A percentile compares a stretch with the other conserved stretches of the same genome.
phyloP scores from a whole-genome alignment of 805 yeast species.

The Candida germanica region DNA sequence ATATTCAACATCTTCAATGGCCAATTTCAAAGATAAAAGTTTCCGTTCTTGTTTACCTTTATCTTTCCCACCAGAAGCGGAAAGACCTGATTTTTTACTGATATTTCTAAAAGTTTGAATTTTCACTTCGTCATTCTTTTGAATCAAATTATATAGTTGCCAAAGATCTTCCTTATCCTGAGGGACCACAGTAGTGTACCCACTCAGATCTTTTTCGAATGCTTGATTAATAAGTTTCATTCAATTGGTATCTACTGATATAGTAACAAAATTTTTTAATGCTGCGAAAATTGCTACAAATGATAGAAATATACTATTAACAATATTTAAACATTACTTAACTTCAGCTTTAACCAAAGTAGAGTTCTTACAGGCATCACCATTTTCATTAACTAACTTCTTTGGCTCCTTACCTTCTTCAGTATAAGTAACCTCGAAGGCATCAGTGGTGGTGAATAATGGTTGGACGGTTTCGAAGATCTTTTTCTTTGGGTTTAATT shows the following conservation, averaged over 20 bases:
- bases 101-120: constrained; percentile 68
- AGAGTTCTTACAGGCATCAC: constrained; percentile 72
- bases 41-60: constrained; percentile 57
- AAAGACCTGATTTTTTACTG: constrained; percentile 30
- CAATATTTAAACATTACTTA: constrained; percentile 8
- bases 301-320: background rate
- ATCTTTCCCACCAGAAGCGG: constrained; percentile 25
- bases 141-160: constrained; percentile 78
- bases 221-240: constrained; percentile 54
- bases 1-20: constrained; percentile 71
- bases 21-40: constrained; percentile 46
- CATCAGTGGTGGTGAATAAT: constrained; percentile 74
- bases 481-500: constrained; percentile 96
- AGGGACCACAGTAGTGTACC: constrained; percentile 52
- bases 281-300: background rate
- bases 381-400: constrained; percentile 74
- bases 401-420: constrained; percentile 72
- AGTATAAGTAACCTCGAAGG: constrained; percentile 75
- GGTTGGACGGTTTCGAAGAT: constrained; percentile 96
- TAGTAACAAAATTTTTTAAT: constrained; percentile 69
- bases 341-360: constrained; percentile 76
- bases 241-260: constrained; percentile 62
- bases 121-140: constrained; percentile 70
- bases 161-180: constrained; percentile 92
- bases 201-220: constrained; percentile 17